Conservation (phyloP, 1,284 basidiomycete genomes). For the Acaromyces ingoldii region DNA sequence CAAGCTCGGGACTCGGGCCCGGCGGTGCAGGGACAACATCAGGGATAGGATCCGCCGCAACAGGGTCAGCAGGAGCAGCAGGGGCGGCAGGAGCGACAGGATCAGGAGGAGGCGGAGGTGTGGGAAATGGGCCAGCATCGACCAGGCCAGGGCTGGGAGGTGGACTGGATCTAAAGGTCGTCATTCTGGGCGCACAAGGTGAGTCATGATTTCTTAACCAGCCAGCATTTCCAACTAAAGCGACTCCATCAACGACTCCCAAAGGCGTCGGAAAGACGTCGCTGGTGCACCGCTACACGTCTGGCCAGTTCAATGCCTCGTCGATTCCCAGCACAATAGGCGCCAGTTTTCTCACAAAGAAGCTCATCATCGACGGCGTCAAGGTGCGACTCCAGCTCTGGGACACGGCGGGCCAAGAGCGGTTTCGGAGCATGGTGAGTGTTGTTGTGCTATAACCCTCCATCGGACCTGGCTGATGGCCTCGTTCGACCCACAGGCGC, state of each 20-base stretch:
- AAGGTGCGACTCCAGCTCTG: slow-evolving; percentile 72
- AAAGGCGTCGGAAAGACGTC: slow-evolving; percentile 90
- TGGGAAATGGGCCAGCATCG: not conserved
- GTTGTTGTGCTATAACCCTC: not conserved
- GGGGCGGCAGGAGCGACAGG: not conserved
- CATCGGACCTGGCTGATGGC: slow-evolving; percentile 2
- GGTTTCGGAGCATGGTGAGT: slow-evolving; percentile 80
- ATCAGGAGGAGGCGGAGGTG: no score
- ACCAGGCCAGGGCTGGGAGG: not conserved
- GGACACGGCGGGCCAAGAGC: slow-evolving; percentile 95
- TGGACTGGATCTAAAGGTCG: slow-evolving; percentile 83
- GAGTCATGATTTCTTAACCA: slow-evolving; percentile 22
- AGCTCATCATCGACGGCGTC: slow-evolving; percentile 77
- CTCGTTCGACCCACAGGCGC: slow-evolving; percentile 60
- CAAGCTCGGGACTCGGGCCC: no score
- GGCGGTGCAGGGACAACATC: no score
- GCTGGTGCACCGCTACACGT: slow-evolving; percentile 84
- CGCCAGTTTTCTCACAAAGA: slow-evolving; percentile 90
- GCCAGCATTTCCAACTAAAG: not conserved
- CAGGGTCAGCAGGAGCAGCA: no score
- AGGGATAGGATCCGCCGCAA: no score
- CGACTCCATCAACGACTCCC: no score
- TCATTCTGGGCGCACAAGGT: slow-evolving; percentile 93
- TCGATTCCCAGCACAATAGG: slow-evolving; percentile 71
- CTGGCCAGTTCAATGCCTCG: slow-evolving; percentile 56